phyloP scores from a whole-genome alignment of 225 moss, liverwort and hornwort genomes.

The Lunularia cruciata region DNA sequence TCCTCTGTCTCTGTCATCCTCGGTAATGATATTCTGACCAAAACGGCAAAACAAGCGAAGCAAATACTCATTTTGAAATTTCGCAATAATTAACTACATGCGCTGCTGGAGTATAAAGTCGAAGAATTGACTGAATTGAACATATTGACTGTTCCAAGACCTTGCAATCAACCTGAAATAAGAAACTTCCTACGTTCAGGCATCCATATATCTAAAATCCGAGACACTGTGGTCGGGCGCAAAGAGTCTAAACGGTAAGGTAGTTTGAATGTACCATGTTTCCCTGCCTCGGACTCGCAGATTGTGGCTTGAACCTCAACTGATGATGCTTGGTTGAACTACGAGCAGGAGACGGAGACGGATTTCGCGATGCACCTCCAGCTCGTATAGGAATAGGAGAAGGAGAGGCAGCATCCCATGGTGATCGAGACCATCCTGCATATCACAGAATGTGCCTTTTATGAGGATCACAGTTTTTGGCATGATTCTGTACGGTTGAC shows the following conservation, averaged over 20 bases:
- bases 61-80: too few species aligned
- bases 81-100: too few species aligned
- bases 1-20: conserved; percentile 36
- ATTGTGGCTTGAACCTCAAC: conserved; percentile 73
- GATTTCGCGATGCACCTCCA: conserved; percentile 56
- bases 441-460: neutral
- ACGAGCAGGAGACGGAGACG: conserved; percentile 50
- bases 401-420: conserved; percentile 88
- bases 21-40: conserved; percentile 27
- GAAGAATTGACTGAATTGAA: too few species aligned
- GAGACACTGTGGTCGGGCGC: too few species aligned
- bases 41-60: too few species aligned
- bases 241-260: too few species aligned
- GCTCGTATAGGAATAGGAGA: conserved; percentile 91
- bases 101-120: too few species aligned
- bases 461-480: neutral
- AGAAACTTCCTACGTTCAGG: too few species aligned
- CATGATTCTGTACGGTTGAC: too few species aligned
- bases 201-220: too few species aligned
- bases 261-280: conserved; percentile 36
- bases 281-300: conserved; percentile 48
- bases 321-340: conserved; percentile 59
- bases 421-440: conserved; percentile 79
- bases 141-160: too few species aligned
- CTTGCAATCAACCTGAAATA: too few species aligned